Evolutionary conservation across 1,284 basidiomycete species (phyloP).

Genomic region (Melampsora larici-populina): DNA sequence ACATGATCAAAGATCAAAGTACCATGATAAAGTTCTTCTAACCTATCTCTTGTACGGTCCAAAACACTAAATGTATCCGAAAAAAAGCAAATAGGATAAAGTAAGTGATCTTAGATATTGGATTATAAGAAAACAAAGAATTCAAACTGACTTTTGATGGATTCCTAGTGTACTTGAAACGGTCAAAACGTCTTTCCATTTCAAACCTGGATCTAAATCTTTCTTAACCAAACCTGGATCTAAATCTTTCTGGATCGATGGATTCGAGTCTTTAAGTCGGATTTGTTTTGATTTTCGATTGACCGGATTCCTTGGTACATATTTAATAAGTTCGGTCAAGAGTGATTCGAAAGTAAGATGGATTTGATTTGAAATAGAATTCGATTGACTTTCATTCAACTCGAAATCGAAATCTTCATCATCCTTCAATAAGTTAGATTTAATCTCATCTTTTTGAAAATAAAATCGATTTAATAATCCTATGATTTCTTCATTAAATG

Average conservation of each 20-base stretch:
- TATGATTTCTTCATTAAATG: conserved; percentile 14
- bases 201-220: background rate
- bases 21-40: background rate
- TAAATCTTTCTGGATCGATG: background rate
- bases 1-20: too few species aligned
- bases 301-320: background rate
- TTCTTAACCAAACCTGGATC: background rate
- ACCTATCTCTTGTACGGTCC: background rate
- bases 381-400: too few species aligned
- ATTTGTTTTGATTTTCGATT: background rate
- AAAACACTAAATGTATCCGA: background rate
- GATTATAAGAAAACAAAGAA: background rate
- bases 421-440: background rate
- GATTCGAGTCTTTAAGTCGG: too few species aligned
- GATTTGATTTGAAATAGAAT: background rate
- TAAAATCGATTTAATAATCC: background rate
- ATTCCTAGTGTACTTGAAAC: background rate
- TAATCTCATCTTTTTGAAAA: background rate
- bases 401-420: background rate
- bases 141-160: background rate
- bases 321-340: background rate
- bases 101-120: background rate
- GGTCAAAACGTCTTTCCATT: background rate
- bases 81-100: background rate
- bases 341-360: background rate